A percentile compares a stretch with the other conserved stretches of the same genome.
These are phyloP conservation scores for Linderniella brevidens DNA, from an alignment of 257 asterid genomes.

Conservation along the genomic window DNA sequence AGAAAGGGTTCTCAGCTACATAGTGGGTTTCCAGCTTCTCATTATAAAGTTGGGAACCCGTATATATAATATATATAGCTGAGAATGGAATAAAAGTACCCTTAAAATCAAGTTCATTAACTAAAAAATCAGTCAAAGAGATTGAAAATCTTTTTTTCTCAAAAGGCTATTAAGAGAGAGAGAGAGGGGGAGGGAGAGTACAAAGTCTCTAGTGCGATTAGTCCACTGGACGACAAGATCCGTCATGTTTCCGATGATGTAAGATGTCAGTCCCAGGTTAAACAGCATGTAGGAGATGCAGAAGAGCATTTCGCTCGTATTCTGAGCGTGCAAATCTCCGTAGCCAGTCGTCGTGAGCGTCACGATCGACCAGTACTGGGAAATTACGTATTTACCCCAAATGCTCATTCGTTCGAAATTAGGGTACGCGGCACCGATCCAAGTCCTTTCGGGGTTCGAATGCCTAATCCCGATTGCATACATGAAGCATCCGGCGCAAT, in stretches of 20 bases:
- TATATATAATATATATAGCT: no score
- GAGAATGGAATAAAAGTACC: no score
- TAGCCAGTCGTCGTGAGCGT: constrained; percentile 45
- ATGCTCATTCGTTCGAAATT: constrained; percentile 12
- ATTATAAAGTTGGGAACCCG: no score
- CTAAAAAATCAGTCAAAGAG: no score
- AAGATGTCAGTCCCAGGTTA: constrained; percentile 36
- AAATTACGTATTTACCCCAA: constrained; percentile 26
- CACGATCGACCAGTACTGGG: constrained; percentile 46
- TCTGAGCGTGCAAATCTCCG: constrained; percentile 49
- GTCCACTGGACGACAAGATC: constrained; percentile 51
- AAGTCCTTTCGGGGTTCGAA: constrained; percentile 19
- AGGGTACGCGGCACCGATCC: constrained; percentile 18
- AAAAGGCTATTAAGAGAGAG: no score
- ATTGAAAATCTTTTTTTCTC: no score
- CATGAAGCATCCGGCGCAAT: constrained; percentile 32
- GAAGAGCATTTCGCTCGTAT: constrained; percentile 29
- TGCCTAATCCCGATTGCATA: constrained; percentile 26
- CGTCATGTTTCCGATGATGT: constrained; percentile 57
- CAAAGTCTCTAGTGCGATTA: constrained; percentile 39
- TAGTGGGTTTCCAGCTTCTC: no score
- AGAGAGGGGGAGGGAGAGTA: constrained; percentile 3
- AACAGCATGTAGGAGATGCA: constrained; percentile 34
- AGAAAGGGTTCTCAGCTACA: no score
- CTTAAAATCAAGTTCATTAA: no score